Evolutionary conservation across 768 basidiomycete genomes (phyloP).

Genomic region (Lactarius tabidus): DNA sequence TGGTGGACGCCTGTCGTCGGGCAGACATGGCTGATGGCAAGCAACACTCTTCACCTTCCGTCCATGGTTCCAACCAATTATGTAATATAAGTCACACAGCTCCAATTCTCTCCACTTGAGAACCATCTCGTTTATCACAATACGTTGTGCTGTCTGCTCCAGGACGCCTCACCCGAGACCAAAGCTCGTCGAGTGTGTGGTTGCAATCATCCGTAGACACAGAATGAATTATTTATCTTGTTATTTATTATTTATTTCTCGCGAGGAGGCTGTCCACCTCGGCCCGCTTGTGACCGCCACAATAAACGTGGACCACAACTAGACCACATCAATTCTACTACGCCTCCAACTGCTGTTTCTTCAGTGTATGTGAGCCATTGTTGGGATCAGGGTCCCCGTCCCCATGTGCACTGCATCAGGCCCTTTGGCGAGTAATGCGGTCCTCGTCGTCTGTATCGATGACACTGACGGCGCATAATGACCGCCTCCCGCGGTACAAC

Average conservation of each 20-base stretch:
- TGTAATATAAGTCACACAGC: slow-evolving; percentile 40
- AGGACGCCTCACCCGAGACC: slow-evolving; percentile 88
- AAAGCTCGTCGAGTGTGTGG: slow-evolving; percentile 95
- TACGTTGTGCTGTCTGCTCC: slow-evolving; percentile 91
- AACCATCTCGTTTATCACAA: slow-evolving; percentile 99
- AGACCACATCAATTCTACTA: slow-evolving; percentile 87
- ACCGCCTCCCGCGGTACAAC: slow-evolving; percentile 61
- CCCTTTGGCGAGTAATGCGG: slow-evolving; percentile 79
- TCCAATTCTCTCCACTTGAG: slow-evolving; percentile 74
- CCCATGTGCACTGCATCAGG: slow-evolving; percentile 53
- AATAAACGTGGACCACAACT: slow-evolving; percentile 76
- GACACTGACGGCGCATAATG: slow-evolving; percentile 83
- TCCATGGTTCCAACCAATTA: background rate
- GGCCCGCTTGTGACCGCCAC: slow-evolving; percentile 88
- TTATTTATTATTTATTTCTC: background rate
- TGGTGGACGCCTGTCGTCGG: slow-evolving; percentile 75
- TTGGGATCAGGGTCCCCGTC: slow-evolving; percentile 37
- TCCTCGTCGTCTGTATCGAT: slow-evolving; percentile 96
- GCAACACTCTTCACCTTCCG: background rate
- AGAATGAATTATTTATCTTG: background rate
- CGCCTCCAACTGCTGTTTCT: slow-evolving; percentile 85
- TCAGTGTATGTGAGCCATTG: slow-evolving; percentile 63
- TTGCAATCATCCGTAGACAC: slow-evolving; percentile 72
- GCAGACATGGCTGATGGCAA: slow-evolving; percentile 51
- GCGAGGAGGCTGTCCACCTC: slow-evolving; percentile 77